Percentiles rank a stretch among this genome's conserved stretches.
Conservation (phyloP, 192 early-diverging fungal species). For the Endogone sp. region DNA sequence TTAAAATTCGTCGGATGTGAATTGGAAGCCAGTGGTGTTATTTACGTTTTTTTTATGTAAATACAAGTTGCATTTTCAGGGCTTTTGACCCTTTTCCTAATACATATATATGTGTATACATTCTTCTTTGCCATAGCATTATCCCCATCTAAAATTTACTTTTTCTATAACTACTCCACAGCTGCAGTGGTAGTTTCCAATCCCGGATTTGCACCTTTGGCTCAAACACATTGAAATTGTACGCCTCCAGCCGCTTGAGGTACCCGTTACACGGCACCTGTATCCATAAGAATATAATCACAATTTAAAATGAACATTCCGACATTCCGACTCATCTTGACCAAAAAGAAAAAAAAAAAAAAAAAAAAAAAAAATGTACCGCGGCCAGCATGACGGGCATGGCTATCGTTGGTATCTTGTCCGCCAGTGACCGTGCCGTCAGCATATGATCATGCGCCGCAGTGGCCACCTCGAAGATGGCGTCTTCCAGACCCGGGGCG, state of each 20-base stretch:
- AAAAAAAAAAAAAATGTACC: slow-evolving; percentile 28
- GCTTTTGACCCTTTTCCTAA: too few relatives aligned
- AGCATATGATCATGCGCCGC: slow-evolving; percentile 73
- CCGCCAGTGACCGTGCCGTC: slow-evolving; percentile 61
- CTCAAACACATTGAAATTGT: slow-evolving; percentile 84
- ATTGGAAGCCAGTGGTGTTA: too few relatives aligned
- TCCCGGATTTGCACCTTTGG: slow-evolving; percentile 56
- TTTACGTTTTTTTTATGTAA: too few relatives aligned
- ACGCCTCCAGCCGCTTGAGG: slow-evolving; percentile 69
- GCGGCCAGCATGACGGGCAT: slow-evolving; percentile 70
- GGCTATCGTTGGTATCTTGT: slow-evolving; percentile 53
- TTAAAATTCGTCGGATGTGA: too few relatives aligned
- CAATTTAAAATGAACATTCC: neutral
- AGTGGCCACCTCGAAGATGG: slow-evolving; percentile 85
- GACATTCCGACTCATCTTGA: neutral
- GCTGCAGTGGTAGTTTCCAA: slow-evolving; percentile 54
- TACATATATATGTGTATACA: too few relatives aligned
- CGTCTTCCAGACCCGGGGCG: slow-evolving; percentile 63
- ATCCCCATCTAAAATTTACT: slow-evolving; percentile 24
- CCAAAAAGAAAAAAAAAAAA: slow-evolving; percentile 1
- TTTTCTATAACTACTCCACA: slow-evolving; percentile 56
- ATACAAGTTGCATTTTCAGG: too few relatives aligned
- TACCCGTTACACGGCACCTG: slow-evolving; percentile 68
- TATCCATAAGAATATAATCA: slow-evolving; percentile 3
- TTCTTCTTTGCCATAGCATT: too few relatives aligned